Evolutionary conservation across 192 early-diverging fungal species (phyloP).

Genomic region (Backusella liffmaniae): DNA sequence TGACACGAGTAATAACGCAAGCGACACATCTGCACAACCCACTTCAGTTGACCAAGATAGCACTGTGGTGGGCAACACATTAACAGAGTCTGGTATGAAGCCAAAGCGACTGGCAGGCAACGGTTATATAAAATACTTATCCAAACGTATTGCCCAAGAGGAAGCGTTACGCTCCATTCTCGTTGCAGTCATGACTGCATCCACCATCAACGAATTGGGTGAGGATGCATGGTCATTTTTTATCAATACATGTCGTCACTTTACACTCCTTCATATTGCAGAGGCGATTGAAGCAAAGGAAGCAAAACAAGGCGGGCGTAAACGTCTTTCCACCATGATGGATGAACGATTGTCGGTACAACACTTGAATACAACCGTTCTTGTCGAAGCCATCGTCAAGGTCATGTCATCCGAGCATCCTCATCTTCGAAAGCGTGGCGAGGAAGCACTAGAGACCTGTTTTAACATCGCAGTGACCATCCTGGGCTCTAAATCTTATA

Average conservation of each 20-base stretch:
- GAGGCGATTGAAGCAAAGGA: constrained; percentile 59
- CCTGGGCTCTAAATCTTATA: constrained; percentile 54
- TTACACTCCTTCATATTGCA: constrained; percentile 69
- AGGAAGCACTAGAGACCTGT: constrained; percentile 60
- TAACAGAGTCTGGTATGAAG: constrained; percentile 22
- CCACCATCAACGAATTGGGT: constrained; percentile 53
- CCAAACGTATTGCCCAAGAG: constrained; percentile 61
- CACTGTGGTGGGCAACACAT: constrained; percentile 16
- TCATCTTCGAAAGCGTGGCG: constrained; percentile 59
- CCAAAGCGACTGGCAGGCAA: constrained; percentile 31
- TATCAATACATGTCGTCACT: constrained; percentile 66
- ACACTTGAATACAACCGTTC: constrained; percentile 58
- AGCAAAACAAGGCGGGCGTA: constrained; percentile 32
- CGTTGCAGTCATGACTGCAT: constrained; percentile 61
- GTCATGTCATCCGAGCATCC: constrained; percentile 67
- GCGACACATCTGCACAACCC: neutral
- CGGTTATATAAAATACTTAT: constrained; percentile 33
- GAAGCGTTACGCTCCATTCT: constrained; percentile 61
- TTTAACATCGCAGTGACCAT: constrained; percentile 57
- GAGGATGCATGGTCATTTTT: constrained; percentile 65
- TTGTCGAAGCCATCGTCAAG: constrained; percentile 77
- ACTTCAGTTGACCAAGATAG: constrained; percentile 49
- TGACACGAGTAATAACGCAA: neutral
- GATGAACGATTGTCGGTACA: constrained; percentile 47
- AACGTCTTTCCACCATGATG: constrained; percentile 44